These are phyloP conservation scores for Dictyostelium citrinum DNA, from an alignment of 78 protist genomes.

Conservation along the genomic window DNA sequence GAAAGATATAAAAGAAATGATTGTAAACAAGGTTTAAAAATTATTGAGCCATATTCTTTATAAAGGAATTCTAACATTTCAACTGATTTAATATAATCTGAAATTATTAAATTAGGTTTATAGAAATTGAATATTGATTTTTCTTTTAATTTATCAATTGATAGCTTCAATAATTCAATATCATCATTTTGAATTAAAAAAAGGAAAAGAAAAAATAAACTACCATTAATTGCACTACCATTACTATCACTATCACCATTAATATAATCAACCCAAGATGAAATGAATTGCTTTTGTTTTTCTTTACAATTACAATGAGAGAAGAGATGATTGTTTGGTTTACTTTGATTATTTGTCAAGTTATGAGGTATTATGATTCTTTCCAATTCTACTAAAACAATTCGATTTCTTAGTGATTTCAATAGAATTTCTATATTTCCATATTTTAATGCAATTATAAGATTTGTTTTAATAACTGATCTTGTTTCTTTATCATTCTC, in stretches of 20 bases:
- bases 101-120: background rate
- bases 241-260: background rate
- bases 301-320: background rate
- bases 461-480: background rate
- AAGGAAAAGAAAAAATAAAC: background rate
- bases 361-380: background rate
- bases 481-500: background rate
- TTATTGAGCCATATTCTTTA: background rate
- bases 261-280: background rate
- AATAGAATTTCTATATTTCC: background rate
- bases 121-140: background rate
- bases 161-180: background rate
- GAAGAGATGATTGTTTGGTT: background rate
- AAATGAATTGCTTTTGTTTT: background rate
- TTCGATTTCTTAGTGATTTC: too few relatives aligned
- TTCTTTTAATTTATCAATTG: background rate
- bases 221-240: too few relatives aligned
- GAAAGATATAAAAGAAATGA: background rate
- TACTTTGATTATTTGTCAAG: background rate
- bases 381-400: background rate
- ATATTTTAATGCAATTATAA: background rate
- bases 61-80: background rate
- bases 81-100: background rate
- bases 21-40: background rate
- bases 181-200: background rate